Evolutionary conservation across 768 basidiomycete genomes (phyloP).

Genomic region (Trametes elegans): DNA sequence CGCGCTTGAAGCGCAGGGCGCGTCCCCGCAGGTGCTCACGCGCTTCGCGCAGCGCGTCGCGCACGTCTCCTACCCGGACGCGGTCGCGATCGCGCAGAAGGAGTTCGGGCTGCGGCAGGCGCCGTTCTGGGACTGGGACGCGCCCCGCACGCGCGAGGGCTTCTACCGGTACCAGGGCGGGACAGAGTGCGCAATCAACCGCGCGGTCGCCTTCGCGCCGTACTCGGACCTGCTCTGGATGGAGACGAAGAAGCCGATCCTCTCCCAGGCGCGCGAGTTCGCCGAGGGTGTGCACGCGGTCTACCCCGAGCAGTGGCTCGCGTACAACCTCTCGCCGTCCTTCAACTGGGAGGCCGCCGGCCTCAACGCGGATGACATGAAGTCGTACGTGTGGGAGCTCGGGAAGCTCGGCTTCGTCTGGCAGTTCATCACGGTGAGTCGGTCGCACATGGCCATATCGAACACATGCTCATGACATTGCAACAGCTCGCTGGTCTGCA

Average conservation of each 20-base stretch:
- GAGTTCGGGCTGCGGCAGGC: slow-evolving; percentile 71
- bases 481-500: slow-evolving; percentile 90
- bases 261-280: slow-evolving; percentile 90
- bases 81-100: slow-evolving; percentile 72
- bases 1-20: slow-evolving; percentile 58
- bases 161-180: slow-evolving; percentile 98
- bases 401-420: slow-evolving; percentile 96
- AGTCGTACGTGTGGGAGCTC: slow-evolving; percentile 86
- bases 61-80: slow-evolving; percentile 65
- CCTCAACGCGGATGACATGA: slow-evolving; percentile 80
- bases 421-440: slow-evolving; percentile 97
- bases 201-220: slow-evolving; percentile 89
- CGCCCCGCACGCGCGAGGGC: slow-evolving; percentile 91
- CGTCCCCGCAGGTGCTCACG: slow-evolving; percentile 47
- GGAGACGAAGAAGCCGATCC: slow-evolving; percentile 95
- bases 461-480: background rate
- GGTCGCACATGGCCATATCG: background rate
- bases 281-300: slow-evolving; percentile 81
- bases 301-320: slow-evolving; percentile 90
- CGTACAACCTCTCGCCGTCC: slow-evolving; percentile 93
- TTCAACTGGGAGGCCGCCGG: slow-evolving; percentile 97
- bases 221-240: slow-evolving; percentile 93
- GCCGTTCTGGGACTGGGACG: slow-evolving; percentile 95
- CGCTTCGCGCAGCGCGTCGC: slow-evolving; percentile 64
- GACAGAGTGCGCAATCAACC: slow-evolving; percentile 90